These are phyloP conservation scores for Drechslerella coelobrocha DNA, from an alignment of 2,329 filamentous ascomycete genomes.

Conservation along the genomic window DNA sequence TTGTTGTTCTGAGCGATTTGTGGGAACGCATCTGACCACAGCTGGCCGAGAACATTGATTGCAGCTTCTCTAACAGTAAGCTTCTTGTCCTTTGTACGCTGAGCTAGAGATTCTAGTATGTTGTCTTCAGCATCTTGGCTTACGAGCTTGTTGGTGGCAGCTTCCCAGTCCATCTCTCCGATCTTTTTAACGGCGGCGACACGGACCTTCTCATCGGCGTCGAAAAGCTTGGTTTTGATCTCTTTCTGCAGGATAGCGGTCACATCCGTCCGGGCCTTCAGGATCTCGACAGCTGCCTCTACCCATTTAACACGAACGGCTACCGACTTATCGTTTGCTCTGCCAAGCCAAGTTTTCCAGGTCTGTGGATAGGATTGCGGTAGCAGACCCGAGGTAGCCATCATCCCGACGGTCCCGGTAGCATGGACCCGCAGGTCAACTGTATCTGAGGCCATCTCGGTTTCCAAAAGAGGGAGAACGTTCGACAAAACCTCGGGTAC, in stretches of 20 bases:
- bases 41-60: slow-evolving; percentile 80
- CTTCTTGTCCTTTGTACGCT: slow-evolving; percentile 86
- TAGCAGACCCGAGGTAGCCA: slow-evolving; percentile 60
- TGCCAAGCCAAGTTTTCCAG: slow-evolving; percentile 64
- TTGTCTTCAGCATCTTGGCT: slow-evolving; percentile 53
- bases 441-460: slow-evolving; percentile 89
- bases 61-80: slow-evolving; percentile 81
- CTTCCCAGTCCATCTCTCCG: slow-evolving; percentile 80
- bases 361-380: slow-evolving; percentile 52
- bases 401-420: slow-evolving; percentile 92
- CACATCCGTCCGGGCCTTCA: slow-evolving; percentile 87
- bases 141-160: slow-evolving; percentile 79
- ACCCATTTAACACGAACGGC: slow-evolving; percentile 86
- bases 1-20: slow-evolving; percentile 86
- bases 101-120: slow-evolving; percentile 79
- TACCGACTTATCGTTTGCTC: slow-evolving; percentile 84
- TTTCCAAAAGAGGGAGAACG: slow-evolving; percentile 90
- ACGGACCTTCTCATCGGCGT: slow-evolving; percentile 89
- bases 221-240: slow-evolving; percentile 77
- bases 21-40: slow-evolving; percentile 92
- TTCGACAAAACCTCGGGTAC: slow-evolving; percentile 87
- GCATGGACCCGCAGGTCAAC: slow-evolving; percentile 83
- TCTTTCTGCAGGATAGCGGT: slow-evolving; percentile 64
- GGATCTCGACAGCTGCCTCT: slow-evolving; percentile 79
- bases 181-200: slow-evolving; percentile 86